Percentiles rank a stretch among this genome's conserved stretches.
phyloP scores from a whole-genome alignment of 345 rosid genomes.

The Eucalyptus pauciflora region DNA sequence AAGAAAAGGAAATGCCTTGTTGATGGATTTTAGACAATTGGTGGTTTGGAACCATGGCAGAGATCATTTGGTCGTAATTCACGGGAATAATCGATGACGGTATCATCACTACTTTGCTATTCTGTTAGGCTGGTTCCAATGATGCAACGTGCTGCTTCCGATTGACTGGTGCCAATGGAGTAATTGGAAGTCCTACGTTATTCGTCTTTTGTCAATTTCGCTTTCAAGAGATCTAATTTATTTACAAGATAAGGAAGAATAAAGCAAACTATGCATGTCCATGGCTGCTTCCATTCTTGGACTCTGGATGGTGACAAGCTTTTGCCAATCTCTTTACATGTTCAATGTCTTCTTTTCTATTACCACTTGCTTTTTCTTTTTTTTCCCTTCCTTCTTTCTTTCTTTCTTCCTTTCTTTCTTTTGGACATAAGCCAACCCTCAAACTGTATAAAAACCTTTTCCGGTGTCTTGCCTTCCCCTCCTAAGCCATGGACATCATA shows the following conservation, averaged over 20 bases:
- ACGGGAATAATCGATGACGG: not conserved
- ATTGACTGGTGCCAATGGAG: not conserved
- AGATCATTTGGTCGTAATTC: not conserved
- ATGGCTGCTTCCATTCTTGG: not conserved
- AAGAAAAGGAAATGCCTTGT: not conserved
- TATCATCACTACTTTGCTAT: not conserved
- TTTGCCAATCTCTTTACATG: not conserved
- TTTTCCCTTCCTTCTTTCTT: no score
- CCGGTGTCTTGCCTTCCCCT: not conserved
- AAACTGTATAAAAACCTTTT: not conserved
- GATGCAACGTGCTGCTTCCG: not conserved
- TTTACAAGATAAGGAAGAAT: not conserved
- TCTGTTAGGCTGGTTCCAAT: not conserved
- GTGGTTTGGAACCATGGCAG: not conserved
- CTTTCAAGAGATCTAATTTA: not conserved
- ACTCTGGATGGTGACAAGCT: not conserved
- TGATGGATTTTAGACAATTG: not conserved
- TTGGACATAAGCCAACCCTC: not conserved
- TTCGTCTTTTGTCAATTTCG: not conserved
- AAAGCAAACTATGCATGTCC: not conserved
- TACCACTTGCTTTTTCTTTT: not conserved
- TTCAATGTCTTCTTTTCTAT: not conserved
- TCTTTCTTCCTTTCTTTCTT: no score
- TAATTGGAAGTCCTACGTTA: not conserved
- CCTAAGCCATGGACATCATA: slow-evolving; percentile 1